A percentile compares a stretch with the other conserved stretches of the same genome.
phyloP scores from a whole-genome alignment of 306 rosid genomes.

The Rubus idaeus region DNA sequence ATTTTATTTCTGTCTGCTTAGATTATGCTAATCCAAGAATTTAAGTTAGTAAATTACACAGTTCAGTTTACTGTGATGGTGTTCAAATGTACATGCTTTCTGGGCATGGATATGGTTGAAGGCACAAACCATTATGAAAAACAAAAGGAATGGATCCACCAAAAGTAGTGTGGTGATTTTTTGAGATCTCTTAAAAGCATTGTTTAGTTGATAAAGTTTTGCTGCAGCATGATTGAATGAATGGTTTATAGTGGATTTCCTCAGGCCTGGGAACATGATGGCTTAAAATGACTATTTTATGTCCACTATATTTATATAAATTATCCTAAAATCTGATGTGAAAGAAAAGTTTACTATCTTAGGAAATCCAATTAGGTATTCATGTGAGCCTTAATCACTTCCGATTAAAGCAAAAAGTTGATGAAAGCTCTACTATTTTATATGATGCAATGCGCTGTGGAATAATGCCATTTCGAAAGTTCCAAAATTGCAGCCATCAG shows the following conservation, averaged over 20 bases:
- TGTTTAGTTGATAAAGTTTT: neutral
- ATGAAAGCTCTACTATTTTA: neutral
- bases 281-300: neutral
- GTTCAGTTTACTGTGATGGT: neutral
- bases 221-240: conserved; percentile 17
- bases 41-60: neutral
- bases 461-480: neutral
- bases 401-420: conserved; percentile 16
- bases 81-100: neutral
- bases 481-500: neutral
- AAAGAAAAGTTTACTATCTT: neutral
- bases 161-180: neutral
- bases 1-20: neutral
- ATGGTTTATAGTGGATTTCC: conserved; percentile 1
- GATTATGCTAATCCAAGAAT: conserved; percentile 21
- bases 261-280: conserved; percentile 4
- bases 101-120: conserved; percentile 19
- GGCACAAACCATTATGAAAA: conserved; percentile 28
- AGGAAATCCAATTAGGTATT: neutral
- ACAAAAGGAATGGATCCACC: conserved; percentile 29
- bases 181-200: neutral
- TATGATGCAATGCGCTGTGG: conserved; percentile 1
- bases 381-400: neutral
- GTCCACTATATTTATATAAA: neutral
- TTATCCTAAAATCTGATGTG: neutral